Conservation (phyloP, 2,329 filamentous ascomycete genomes). For the Monilinia fructicola region DNA sequence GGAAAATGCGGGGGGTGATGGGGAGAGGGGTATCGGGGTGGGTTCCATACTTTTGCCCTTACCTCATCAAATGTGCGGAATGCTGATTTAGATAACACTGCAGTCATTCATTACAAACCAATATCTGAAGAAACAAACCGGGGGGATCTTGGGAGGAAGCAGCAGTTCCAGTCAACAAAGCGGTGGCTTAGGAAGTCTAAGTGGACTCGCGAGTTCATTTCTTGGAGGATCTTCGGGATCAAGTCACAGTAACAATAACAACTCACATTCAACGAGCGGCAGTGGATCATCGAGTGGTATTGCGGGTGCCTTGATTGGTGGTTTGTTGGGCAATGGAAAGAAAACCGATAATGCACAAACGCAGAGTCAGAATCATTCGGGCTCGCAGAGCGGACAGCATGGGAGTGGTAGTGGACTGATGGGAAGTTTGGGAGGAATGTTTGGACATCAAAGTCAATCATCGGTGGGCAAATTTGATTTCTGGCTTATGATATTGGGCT, state of each 20-base stretch:
- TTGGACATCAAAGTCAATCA: conserved; percentile 32
- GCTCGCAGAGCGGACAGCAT: conserved; percentile 38
- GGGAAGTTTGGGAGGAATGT: conserved; percentile 37
- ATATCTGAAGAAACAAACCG: conserved; percentile 26
- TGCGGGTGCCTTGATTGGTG: conserved; percentile 49
- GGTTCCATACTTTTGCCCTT: conserved; percentile 40
- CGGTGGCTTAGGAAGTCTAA: conserved; percentile 41
- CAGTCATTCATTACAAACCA: conserved; percentile 41
- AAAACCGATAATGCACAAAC: conserved; percentile 39
- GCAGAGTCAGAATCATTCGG: conserved; percentile 43
- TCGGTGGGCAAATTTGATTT: conserved; percentile 27
- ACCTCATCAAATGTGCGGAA: not conserved
- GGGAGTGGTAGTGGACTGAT: conserved; percentile 33
- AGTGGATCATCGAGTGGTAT: conserved; percentile 41
- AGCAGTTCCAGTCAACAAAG: conserved; percentile 29
- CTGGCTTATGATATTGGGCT: conserved; percentile 26
- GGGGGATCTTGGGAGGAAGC: conserved; percentile 16
- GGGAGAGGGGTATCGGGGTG: conserved; percentile 66
- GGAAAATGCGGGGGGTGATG: conserved; percentile 62
- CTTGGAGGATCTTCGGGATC: conserved; percentile 34
- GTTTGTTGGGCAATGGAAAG: conserved; percentile 53
- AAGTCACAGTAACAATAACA: conserved; percentile 31
- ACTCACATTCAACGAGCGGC: conserved; percentile 33
- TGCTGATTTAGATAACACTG: not conserved
- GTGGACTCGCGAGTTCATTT: conserved; percentile 44